These are phyloP conservation scores for Entomortierella parvispora DNA, from an alignment of 192 early-diverging fungal species.

Conservation along the genomic window DNA sequence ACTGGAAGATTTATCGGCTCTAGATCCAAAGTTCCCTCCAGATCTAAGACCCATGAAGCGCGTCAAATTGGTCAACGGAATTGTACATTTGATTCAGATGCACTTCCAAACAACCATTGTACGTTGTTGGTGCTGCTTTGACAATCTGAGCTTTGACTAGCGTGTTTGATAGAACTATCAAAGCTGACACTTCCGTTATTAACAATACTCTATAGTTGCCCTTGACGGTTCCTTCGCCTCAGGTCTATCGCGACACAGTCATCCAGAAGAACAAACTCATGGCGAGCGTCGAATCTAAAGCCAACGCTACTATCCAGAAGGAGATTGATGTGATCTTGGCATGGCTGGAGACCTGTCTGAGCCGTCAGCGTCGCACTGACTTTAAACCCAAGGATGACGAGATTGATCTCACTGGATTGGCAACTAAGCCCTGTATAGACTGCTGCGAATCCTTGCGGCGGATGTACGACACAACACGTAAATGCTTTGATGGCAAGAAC, in stretches of 20 bases:
- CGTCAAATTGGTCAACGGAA: constrained; percentile 72
- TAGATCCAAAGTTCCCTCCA: constrained; percentile 71
- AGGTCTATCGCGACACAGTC: constrained; percentile 87
- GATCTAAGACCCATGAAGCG: constrained; percentile 70
- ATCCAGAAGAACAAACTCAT: constrained; percentile 91
- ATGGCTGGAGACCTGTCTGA: constrained; percentile 75
- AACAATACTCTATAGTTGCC: constrained; percentile 63
- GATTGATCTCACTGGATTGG: constrained; percentile 71
- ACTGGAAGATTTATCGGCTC: constrained; percentile 69
- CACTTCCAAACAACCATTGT: constrained; percentile 85
- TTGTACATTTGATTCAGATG: constrained; percentile 79
- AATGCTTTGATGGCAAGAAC: constrained; percentile 80
- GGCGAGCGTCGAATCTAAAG: constrained; percentile 78
- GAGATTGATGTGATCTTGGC: constrained; percentile 77
- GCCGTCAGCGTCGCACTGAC: constrained; percentile 88
- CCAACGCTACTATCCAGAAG: constrained; percentile 81
- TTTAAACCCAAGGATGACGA: constrained; percentile 92
- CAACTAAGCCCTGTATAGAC: constrained; percentile 85
- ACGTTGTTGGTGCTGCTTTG: constrained; percentile 16
- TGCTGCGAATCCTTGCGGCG: constrained; percentile 80
- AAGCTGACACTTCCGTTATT: not conserved
- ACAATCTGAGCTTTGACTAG: not conserved
- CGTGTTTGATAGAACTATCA: not conserved
- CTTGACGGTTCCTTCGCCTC: constrained; percentile 71
- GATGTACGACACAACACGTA: constrained; percentile 66